Evolutionary conservation across 345 rosid species (phyloP), one percentile per base, ranked within the genome.

Genomic region (Geranium rotundifolium): DNA sequence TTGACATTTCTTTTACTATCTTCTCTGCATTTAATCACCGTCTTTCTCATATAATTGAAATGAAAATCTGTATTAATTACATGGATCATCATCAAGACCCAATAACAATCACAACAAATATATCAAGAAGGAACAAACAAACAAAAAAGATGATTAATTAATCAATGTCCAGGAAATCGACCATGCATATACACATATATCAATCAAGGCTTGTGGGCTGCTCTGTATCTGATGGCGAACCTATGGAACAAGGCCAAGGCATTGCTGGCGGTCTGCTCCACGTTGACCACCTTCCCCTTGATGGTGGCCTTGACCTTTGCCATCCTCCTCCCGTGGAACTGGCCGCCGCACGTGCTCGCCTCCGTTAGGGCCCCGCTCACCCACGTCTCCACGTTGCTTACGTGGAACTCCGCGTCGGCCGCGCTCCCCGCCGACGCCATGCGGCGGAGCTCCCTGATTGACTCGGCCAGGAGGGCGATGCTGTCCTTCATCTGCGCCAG

Each of bases 191-290:
- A n/a, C n/a, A n/a, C n/a, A n/a, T n/a, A n/a, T n/a, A n/a, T n/a
- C n/a, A n/a, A n/a, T 70, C 19, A 74, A 4, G 80, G 80, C 69
- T 65, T 68, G 17, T 65, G 27, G 5, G 46, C 74, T 27, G 85
- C 79, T 12, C 18, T 34, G 27, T 74, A 79, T 65, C 65, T 77
- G 0, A 79, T 73, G 12, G 92, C 92, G 60, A 71, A 89, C 23
- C 62, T 76, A 31, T 84, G 84, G 67, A 92, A 87, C 75, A 89
- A 77, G 30, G 84, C 84, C 63, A 92, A 75, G 1, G 96, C 95
- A 50, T 87, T 92, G 77, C 98, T 87, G 0, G 93, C 75, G 23
- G 81, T 71, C 76, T 89, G 87, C 41, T 81, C 97, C 64, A 87
- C 82, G 31, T 92, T 84, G 88, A 81, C 63, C 58, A 89, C 91